Conservation (phyloP, 805 yeast species). For the Starmerella asiatica region DNA sequence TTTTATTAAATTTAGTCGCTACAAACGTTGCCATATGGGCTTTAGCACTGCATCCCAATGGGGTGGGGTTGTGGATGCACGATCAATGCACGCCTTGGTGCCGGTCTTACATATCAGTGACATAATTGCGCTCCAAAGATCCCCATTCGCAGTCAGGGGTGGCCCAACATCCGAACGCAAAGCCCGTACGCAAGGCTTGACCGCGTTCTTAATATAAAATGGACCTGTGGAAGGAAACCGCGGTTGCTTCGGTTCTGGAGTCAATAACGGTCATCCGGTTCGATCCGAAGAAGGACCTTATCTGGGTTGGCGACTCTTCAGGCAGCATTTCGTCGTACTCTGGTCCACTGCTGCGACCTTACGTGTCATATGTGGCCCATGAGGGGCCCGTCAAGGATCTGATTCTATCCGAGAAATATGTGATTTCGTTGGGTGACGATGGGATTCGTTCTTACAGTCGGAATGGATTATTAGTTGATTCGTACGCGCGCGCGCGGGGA, state of each 20-base stretch:
- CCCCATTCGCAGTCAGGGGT: no score
- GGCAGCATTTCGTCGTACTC: constrained; percentile 33
- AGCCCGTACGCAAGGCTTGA: no score
- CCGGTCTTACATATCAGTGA: no score
- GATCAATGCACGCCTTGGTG: no score
- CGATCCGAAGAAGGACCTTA: constrained; percentile 35
- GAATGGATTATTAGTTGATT: constrained; percentile 39
- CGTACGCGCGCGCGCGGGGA: constrained; percentile 22
- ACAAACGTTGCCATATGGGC: no score
- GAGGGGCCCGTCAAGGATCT: constrained; percentile 38
- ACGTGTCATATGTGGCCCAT: constrained; percentile 46
- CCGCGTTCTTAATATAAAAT: no score
- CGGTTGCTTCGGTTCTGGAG: constrained; percentile 21
- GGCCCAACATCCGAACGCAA: no score
- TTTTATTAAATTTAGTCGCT: no score
- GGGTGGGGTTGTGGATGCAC: no score
- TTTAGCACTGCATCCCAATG: no score
- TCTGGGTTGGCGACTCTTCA: constrained; percentile 67
- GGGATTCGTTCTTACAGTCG: constrained; percentile 42
- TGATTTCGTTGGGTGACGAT: constrained; percentile 41
- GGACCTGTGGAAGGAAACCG: constrained; percentile 23
- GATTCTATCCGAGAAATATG: constrained; percentile 42
- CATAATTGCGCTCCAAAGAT: no score
- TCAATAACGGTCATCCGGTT: constrained; percentile 30
- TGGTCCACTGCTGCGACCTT: constrained; percentile 39